phyloP scores from a whole-genome alignment of 768 basidiomycete genomes.

The Stropharia rugosoannulata region DNA sequence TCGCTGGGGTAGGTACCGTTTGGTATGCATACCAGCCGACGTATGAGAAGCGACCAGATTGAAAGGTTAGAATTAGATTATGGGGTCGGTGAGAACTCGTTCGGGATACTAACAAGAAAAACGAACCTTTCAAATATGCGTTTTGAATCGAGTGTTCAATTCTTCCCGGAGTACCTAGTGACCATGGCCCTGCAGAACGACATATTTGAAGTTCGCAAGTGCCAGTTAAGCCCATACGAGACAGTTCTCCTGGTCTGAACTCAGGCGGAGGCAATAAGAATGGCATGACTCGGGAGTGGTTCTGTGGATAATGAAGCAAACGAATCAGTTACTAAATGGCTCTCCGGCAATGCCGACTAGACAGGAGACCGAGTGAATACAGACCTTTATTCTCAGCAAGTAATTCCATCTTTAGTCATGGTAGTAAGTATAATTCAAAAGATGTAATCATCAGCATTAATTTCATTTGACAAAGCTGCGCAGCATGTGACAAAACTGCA shows the following conservation, averaged over 20 bases:
- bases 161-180: constrained; percentile 82
- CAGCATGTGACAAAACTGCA: constrained; percentile 10
- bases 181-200: constrained; percentile 95
- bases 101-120: not conserved
- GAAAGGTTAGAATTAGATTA: not conserved
- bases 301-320: constrained; percentile 44
- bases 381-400: constrained; percentile 87
- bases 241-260: constrained; percentile 79
- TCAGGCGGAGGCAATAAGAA: constrained; percentile 94
- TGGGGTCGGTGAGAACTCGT: constrained; percentile 5
- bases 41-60: not conserved
- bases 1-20: constrained; percentile 48
- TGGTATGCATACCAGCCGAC: constrained; percentile 3
- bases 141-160: constrained; percentile 94
- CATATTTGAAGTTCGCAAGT: constrained; percentile 98
- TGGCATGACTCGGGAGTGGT: constrained; percentile 90
- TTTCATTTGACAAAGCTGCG: constrained; percentile 11
- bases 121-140: constrained; percentile 84
- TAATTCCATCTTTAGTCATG: constrained; percentile 78
- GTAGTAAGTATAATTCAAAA: not conserved
- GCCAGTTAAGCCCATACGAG: constrained; percentile 80
- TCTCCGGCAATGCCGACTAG: constrained; percentile 4
- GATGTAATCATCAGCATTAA: constrained; percentile 8
- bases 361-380: constrained; percentile 16
- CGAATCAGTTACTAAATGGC: constrained; percentile 1